These are phyloP conservation scores for Umbilicaria muhlenbergii DNA, from an alignment of 495 filamentous ascomycete genomes.

Conservation along the genomic window DNA sequence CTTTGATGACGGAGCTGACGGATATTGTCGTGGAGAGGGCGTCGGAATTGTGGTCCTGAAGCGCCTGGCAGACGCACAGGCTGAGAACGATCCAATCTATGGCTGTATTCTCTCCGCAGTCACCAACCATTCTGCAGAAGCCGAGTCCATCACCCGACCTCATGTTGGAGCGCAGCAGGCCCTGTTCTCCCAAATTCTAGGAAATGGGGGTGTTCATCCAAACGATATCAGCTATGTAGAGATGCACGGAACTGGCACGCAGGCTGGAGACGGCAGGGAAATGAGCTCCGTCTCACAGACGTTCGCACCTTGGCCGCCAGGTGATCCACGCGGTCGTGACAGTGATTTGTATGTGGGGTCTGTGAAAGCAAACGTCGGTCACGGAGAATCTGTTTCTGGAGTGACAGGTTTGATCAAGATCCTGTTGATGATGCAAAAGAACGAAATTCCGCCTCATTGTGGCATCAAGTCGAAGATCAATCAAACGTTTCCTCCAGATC, in stretches of 20 bases:
- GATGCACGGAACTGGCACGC: conserved; percentile 32
- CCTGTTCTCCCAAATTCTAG: conserved; percentile 27
- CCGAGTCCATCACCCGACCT: conserved; percentile 29
- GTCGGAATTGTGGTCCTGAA: conserved; percentile 30
- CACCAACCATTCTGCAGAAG: conserved; percentile 31
- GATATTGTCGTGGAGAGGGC: conserved; percentile 47
- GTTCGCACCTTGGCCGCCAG: conserved; percentile 54
- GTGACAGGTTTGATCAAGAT: conserved; percentile 72
- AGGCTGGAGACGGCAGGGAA: conserved; percentile 54
- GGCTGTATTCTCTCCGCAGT: conserved; percentile 22
- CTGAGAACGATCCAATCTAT: conserved; percentile 30
- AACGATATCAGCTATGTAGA: conserved; percentile 36
- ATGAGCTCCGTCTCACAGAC: conserved; percentile 59
- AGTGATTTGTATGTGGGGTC: conserved; percentile 73
- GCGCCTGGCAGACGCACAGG: conserved; percentile 28
- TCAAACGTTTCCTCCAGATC: conserved; percentile 64
- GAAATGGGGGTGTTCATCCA: conserved; percentile 28
- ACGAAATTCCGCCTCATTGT: conserved; percentile 67
- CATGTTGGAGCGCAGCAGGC: conserved; percentile 31
- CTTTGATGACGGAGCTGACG: conserved; percentile 52
- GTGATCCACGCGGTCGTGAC: conserved; percentile 34
- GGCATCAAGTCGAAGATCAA: conserved; percentile 79
- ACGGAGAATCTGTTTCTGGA: conserved; percentile 80
- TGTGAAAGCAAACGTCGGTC: conserved; percentile 79
- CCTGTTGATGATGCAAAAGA: conserved; percentile 74